phyloP scores from a whole-genome alignment of 768 basidiomycete species.

The Exsudoporus frostii region DNA sequence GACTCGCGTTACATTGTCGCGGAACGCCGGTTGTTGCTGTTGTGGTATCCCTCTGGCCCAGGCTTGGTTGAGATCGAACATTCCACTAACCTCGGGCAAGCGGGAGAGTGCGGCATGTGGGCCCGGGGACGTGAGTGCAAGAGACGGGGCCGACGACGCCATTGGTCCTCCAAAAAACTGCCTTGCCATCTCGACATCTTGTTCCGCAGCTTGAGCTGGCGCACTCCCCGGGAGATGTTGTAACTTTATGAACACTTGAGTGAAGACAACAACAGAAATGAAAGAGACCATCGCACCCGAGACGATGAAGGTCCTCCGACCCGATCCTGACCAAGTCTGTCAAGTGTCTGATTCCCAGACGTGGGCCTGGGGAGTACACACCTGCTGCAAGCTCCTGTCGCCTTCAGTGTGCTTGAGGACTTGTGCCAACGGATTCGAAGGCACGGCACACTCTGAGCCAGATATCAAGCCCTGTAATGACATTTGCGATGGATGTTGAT shows the following conservation, averaged over 20 bases:
- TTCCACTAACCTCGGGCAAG: slow-evolving; percentile 21
- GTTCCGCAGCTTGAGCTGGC: slow-evolving; percentile 48
- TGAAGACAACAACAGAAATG: neutral
- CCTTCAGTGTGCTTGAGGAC: slow-evolving; percentile 88
- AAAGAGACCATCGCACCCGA: slow-evolving; percentile 41
- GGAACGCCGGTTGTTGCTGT: slow-evolving; percentile 37
- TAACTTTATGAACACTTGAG: slow-evolving; percentile 43
- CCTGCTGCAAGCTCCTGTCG: slow-evolving; percentile 86
- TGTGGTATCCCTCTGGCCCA: slow-evolving; percentile 54
- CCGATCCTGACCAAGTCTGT: slow-evolving; percentile 53
- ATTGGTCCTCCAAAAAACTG: slow-evolving; percentile 68
- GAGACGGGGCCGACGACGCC: slow-evolving; percentile 32
- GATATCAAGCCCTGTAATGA: slow-evolving; percentile 79
- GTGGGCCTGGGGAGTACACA: slow-evolving; percentile 29
- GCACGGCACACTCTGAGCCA: slow-evolving; percentile 84
- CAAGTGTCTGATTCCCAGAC: neutral
- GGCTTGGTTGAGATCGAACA: slow-evolving; percentile 43
- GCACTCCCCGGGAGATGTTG: slow-evolving; percentile 71
- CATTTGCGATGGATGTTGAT: slow-evolving; percentile 37
- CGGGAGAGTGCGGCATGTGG: slow-evolving; percentile 33
- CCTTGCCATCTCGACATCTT: slow-evolving; percentile 70
- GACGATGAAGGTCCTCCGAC: slow-evolving; percentile 70
- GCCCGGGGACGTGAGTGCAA: slow-evolving; percentile 32
- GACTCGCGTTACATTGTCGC: slow-evolving; percentile 31
- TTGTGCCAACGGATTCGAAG: slow-evolving; percentile 83